A percentile compares a stretch with the other conserved stretches of the same genome.
These are phyloP conservation scores for Telfairia occidentalis DNA, from an alignment of 331 rosid genomes.

Conservation along the genomic window DNA sequence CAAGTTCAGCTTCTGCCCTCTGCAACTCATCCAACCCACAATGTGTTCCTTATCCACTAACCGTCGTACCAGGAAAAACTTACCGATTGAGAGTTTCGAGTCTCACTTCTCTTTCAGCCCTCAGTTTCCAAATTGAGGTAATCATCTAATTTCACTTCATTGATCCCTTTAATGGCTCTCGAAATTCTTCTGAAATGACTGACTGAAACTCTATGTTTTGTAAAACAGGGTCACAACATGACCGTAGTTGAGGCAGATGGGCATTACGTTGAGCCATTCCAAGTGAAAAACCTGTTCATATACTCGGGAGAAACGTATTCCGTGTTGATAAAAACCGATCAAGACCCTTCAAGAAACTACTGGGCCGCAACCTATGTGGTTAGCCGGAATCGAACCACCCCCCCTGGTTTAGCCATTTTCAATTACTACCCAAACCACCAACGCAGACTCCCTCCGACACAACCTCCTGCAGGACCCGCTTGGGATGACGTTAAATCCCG, in stretches of 20 bases:
- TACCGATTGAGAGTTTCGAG: constrained; percentile 58
- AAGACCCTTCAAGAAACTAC: constrained; percentile 64
- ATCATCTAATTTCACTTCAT: background rate
- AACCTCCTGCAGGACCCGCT: constrained; percentile 49
- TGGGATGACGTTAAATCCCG: constrained; percentile 42
- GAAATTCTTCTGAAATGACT: background rate
- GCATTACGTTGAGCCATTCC: constrained; percentile 74
- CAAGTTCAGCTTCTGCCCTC: constrained; percentile 19
- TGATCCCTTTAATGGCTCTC: background rate
- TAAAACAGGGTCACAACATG: constrained; percentile 68
- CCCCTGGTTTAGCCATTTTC: constrained; percentile 54
- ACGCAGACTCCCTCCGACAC: constrained; percentile 33
- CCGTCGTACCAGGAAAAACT: constrained; percentile 55
- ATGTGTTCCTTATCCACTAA: constrained; percentile 43
- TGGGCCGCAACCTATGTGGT: constrained; percentile 64
- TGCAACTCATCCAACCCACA: constrained; percentile 53
- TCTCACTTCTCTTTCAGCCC: constrained; percentile 68
- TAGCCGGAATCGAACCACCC: constrained; percentile 41
- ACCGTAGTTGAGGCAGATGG: constrained; percentile 93
- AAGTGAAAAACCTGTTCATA: constrained; percentile 50
- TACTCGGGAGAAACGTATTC: constrained; percentile 92
- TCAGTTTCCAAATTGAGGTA: constrained; percentile 78
- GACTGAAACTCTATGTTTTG: background rate
- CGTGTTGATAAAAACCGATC: constrained; percentile 54
- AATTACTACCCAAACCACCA: constrained; percentile 92